These are phyloP conservation scores for Boletus vinaceobasis DNA, from an alignment of 768 basidiomycete genomes.

Conservation along the genomic window DNA sequence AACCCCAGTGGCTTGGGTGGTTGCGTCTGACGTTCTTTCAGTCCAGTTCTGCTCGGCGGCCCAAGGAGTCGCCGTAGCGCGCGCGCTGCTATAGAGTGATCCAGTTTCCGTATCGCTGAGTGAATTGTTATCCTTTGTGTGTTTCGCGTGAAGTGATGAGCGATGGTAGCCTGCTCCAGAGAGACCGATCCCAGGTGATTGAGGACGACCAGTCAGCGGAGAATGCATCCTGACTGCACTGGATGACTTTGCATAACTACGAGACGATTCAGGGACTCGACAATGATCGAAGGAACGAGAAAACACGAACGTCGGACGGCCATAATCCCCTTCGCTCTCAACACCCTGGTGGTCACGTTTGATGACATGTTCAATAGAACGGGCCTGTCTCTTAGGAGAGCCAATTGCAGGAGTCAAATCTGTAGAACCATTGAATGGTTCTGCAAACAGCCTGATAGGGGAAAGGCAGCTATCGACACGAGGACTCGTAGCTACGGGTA, in stretches of 20 bases:
- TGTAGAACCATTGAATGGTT: slow-evolving; percentile 4
- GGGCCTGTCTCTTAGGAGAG: neutral
- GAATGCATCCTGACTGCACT: slow-evolving; percentile 8
- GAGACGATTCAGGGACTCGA: slow-evolving; percentile 4
- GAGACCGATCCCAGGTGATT: neutral
- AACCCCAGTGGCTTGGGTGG: neutral
- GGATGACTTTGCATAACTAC: slow-evolving; percentile 4
- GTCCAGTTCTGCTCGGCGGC: neutral
- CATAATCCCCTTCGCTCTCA: neutral
- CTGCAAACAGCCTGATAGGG: slow-evolving; percentile 12
- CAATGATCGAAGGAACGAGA: neutral
- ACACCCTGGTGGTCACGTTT: neutral
- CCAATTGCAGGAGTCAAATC: neutral
- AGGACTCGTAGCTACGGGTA: neutral
- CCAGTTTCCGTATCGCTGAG: slow-evolving; percentile 1
- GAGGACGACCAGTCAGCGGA: slow-evolving; percentile 8
- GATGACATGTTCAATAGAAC: neutral
- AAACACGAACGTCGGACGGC: slow-evolving; percentile 10
- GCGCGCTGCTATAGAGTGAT: neutral
- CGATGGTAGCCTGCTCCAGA: neutral
- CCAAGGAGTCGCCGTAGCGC: neutral
- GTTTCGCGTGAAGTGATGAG: neutral
- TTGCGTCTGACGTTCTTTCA: neutral
- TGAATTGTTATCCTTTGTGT: neutral
- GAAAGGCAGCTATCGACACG: slow-evolving; percentile 9